phyloP scores from a whole-genome alignment of 345 rosid genomes.

The thale cress (Arabidopsis thaliana) region TAIR10.1 NC_003076.8:1955501-1956000 shows the following conservation, averaged over 20 bases:
- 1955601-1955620: slow-evolving; percentile 3
- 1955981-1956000: slow-evolving; percentile 14
- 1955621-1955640: background rate
- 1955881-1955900: too few relatives aligned
- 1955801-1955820: background rate
- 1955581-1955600: background rate
- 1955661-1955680: slow-evolving; percentile 36
- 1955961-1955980: slow-evolving; percentile 42
- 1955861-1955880: too few relatives aligned
- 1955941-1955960: slow-evolving; percentile 15
- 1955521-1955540: slow-evolving; percentile 5
- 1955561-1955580: slow-evolving; percentile 6
- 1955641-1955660: slow-evolving; percentile 25
- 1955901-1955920: too few relatives aligned
- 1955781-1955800: slow-evolving; percentile 16
- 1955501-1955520: slow-evolving; percentile 34
- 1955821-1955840: background rate
- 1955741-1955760: slow-evolving; percentile 19
- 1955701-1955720: slow-evolving; percentile 35
- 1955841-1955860: too few relatives aligned
- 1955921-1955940: background rate
- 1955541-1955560: slow-evolving; percentile 9
- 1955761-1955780: background rate
- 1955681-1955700: slow-evolving; percentile 35
- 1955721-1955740: slow-evolving; percentile 42